A percentile compares a stretch with the other conserved stretches of the same genome.
These are phyloP conservation scores for Saccharomycopsis sp. DNA, from an alignment of 805 yeast species.

Conservation along the genomic window DNA sequence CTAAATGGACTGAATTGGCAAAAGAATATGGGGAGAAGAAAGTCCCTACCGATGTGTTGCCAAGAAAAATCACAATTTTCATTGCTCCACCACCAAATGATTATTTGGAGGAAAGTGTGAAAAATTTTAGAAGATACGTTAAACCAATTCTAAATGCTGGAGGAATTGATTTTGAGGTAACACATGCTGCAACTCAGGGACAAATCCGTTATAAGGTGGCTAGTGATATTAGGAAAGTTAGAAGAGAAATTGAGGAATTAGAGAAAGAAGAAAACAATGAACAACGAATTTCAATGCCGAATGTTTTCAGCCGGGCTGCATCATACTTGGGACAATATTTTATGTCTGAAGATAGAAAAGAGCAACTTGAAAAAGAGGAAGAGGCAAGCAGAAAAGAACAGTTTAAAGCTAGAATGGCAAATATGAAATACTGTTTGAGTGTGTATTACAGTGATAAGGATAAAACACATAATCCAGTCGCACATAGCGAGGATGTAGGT, in stretches of 20 bases:
- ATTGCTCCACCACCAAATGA: conserved; percentile 96
- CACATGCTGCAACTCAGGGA: conserved; percentile 80
- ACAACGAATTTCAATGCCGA: neutral
- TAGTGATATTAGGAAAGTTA: conserved; percentile 63
- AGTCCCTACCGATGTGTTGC: conserved; percentile 41
- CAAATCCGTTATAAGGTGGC: conserved; percentile 79
- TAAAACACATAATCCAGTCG: conserved; percentile 24
- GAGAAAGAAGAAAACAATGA: conserved; percentile 24
- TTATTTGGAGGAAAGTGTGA: conserved; percentile 73
- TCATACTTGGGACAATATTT: conserved; percentile 5
- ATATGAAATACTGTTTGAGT: conserved; percentile 47
- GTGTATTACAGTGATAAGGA: conserved; percentile 35
- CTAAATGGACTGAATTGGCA: conserved; percentile 58
- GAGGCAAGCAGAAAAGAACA: conserved; percentile 25
- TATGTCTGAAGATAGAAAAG: conserved; percentile 10
- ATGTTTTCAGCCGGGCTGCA: conserved; percentile 1
- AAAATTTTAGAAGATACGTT: conserved; percentile 45
- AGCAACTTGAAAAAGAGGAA: conserved; percentile 22
- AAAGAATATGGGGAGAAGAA: conserved; percentile 44
- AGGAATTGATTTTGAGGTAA: conserved; percentile 55
- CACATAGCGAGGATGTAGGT: conserved; percentile 41
- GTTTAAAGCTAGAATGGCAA: conserved; percentile 32
- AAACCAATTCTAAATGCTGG: conserved; percentile 76
- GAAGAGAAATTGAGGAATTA: conserved; percentile 39
- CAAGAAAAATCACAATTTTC: conserved; percentile 74